Evolutionary conservation across 1,139 yeast genomes (phyloP), one percentile per base, ranked within the genome.

Genomic region (Candida smagusa): DNA sequence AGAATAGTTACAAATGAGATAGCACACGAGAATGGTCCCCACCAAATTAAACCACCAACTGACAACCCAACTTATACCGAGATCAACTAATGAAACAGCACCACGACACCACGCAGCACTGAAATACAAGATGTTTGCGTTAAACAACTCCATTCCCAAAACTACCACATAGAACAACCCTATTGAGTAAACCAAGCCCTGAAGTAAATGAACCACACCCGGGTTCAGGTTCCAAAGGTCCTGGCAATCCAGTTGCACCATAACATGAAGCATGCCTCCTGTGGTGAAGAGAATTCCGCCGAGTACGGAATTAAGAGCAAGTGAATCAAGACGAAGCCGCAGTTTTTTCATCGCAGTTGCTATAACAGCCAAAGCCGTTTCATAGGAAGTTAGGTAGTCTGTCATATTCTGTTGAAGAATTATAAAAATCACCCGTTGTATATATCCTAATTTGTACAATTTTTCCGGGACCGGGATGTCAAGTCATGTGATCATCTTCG

Each of bases 281-380:
- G 81, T 63, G 22, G 83, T 60, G 56, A 86, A 84, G 9, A 85
- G 56, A 1, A 83, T 51, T 0, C 90, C 95, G 2, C 90, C 95
- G 46, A 83, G 59, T 8, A 84, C 55, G 1, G 89, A 77, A 53
- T 84, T 84, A 24, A 84, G 52, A 0, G 78, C 47, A 22, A 84
- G 56, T 2, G 80, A 70, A 42, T 79, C 81, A 5, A 79, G 46
- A 41, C 79, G 70, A 19, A 83, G 69, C 52, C 94, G 69, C 2
- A 90, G 76, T 53, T 84, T 84, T 55, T 84, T 84, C 92, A 84
- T 84, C 2, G 87, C 72, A 0, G 92, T 84, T 6, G 94, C 94
- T 24, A 84, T 89, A 35, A 83, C 83, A 0, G 92, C 92, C 36
- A 84, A 58, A 1, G 92, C 92, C 1, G 92, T 81, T 49, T 84